Base-by-base conservation (phyloP, 192 early-diverging fungal species). In the Obelidium mucronatum region DNA sequence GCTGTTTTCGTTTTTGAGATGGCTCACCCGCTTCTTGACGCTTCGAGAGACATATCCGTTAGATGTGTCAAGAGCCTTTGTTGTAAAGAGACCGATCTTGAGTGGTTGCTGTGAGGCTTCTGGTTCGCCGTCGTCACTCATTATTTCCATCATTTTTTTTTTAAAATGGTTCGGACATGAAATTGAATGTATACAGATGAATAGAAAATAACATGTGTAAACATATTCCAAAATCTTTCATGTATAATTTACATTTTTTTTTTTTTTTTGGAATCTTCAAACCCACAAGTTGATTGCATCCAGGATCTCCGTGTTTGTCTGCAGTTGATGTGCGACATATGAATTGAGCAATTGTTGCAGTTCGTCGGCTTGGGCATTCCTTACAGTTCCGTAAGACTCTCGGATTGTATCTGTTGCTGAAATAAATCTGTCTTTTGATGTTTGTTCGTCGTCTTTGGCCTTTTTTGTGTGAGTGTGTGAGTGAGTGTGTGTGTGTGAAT, bases 301-400 rank as follows among this genome's bases (percentile, higher is more conserved):
- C 73, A 74, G 28, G 33, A 77, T 62, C 30, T 77, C 66, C 42
- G 30, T 19, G 35, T 77, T 69, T 26, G 26, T 37, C 22, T 69
- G 52, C 34, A 77, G 30, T 37, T 77, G 76, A 24, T 54, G 8
- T 19, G 33, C 58, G 26, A 77, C 76, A 59, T 77, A 77, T 13
- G 69, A 54, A 34, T 77, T 70, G 17, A 77, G 35, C 37, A 69
- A 6, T 5, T 11, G n/a, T 44, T 58, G 37, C 2, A 77, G 66
- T 24, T 71, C 67, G 5, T 77, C 67, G 4, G 34, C 56, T n/a
- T 77, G 76, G 1, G 31, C 36, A 30, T 30, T 58, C 17, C 69
- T 19, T 28, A 72, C 69, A 26, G 22, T 30, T n/a, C 15, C 36
- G 22, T 72, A 72, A 1, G 51, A 36, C 35, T 55, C 69, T 28